Percentiles rank a stretch among this genome's conserved stretches.
Conservation (phyloP, 1,284 basidiomycete species). For the Sporisorium sorghi region DNA sequence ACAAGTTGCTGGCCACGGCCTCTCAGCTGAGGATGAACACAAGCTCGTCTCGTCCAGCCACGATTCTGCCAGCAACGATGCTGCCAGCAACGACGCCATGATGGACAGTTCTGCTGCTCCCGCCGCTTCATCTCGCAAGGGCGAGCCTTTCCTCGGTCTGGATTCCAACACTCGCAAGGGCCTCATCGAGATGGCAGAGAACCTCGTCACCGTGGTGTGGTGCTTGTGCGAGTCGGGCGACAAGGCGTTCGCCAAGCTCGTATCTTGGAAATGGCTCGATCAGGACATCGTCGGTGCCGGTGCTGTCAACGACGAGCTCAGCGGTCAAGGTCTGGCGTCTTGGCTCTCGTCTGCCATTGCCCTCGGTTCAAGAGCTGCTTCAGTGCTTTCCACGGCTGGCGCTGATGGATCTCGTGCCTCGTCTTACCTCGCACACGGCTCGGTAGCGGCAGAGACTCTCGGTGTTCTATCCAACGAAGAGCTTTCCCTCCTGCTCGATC, state of each 20-base stretch:
- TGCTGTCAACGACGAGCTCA: constrained; percentile 25
- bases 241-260: constrained; percentile 48
- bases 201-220: constrained; percentile 52
- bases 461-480: constrained; percentile 38
- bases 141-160: constrained; percentile 45
- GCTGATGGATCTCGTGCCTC: constrained; percentile 30
- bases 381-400: constrained; percentile 29
- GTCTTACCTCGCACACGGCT: constrained; percentile 5
- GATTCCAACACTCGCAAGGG: constrained; percentile 49
- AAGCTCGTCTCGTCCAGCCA: constrained; percentile 24
- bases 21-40: constrained; percentile 31
- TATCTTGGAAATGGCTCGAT: constrained; percentile 52
- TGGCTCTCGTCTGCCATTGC: constrained; percentile 54
- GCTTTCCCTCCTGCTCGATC: constrained; percentile 42
- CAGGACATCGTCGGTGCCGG: constrained; percentile 24
- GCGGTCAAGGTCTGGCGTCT: constrained; percentile 40
- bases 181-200: constrained; percentile 57
- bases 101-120: constrained; percentile 17
- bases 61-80: not conserved
- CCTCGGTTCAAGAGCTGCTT: constrained; percentile 42
- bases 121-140: not conserved
- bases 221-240: constrained; percentile 57
- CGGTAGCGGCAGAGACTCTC: constrained; percentile 19
- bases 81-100: constrained; percentile 11
- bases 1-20: constrained; percentile 30